phyloP scores from a whole-genome alignment of 2,329 filamentous ascomycete genomes.

The Nigrospora oryzae region DNA sequence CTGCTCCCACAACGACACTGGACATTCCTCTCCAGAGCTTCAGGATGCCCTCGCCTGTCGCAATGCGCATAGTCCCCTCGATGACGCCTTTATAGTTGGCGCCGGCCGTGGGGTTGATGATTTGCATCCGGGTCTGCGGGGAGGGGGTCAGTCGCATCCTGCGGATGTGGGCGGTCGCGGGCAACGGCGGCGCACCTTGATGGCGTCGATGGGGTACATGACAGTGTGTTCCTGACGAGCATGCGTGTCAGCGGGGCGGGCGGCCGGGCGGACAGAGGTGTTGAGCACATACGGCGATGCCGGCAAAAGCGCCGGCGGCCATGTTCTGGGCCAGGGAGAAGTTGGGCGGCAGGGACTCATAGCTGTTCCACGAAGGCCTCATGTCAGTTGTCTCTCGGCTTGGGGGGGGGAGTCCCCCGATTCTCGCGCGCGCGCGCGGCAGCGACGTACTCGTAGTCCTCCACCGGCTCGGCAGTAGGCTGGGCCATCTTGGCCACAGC shows the following conservation, averaged over 20 bases:
- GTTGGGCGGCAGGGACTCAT: constrained; percentile 90
- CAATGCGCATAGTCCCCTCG: constrained; percentile 88
- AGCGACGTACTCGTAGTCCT: constrained; percentile 57
- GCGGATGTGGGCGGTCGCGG: constrained; percentile 4
- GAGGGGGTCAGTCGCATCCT: constrained; percentile 7
- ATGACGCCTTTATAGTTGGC: constrained; percentile 84
- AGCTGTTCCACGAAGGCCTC: constrained; percentile 35
- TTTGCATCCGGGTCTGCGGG: constrained; percentile 89
- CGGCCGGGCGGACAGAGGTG: not conserved
- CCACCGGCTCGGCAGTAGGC: constrained; percentile 53
- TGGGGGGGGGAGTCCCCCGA: not conserved
- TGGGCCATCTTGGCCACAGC: constrained; percentile 64
- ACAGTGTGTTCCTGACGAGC: constrained; percentile 79
- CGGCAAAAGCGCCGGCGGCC: constrained; percentile 91
- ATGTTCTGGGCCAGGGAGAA: constrained; percentile 94
- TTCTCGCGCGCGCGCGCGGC: not conserved
- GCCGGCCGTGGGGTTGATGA: constrained; percentile 74
- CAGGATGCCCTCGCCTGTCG: constrained; percentile 77
- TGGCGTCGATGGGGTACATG: constrained; percentile 97
- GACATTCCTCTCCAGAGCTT: constrained; percentile 95
- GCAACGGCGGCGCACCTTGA: constrained; percentile 61
- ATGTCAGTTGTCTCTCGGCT: constrained; percentile 8
- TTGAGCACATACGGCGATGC: constrained; percentile 66
- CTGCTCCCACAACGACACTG: constrained; percentile 90
- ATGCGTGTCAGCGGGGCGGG: constrained; percentile 7